A percentile compares a stretch with the other conserved stretches of the same genome.
These are phyloP conservation scores for Corymbia citriodora DNA, from an alignment of 441 rosid species.

Conservation along the genomic window DNA sequence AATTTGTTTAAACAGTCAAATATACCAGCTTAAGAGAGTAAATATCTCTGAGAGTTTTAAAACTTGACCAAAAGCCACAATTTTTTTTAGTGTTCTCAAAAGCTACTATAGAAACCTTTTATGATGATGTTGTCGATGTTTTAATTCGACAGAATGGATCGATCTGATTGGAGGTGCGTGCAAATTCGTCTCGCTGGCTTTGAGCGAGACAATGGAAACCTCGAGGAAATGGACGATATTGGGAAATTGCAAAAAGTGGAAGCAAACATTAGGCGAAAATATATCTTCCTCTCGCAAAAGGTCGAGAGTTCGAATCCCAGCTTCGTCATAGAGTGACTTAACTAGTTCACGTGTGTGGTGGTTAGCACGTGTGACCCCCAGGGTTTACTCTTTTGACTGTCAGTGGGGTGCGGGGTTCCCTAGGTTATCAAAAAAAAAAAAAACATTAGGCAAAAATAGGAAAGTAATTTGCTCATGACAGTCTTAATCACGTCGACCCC, in stretches of 20 bases:
- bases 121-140: background rate
- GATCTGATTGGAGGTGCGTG: no score
- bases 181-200: no score
- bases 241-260: background rate
- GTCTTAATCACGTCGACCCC: background rate
- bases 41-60: background rate
- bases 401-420: no score
- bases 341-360: no score
- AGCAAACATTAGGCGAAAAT: background rate
- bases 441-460: no score
- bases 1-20: background rate
- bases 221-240: background rate
- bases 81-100: background rate
- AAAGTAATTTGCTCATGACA: background rate
- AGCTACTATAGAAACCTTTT: background rate
- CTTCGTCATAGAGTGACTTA: no score
- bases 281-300: no score
- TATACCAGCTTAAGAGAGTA: background rate
- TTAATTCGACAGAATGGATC: background rate
- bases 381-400: no score
- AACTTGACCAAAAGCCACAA: background rate
- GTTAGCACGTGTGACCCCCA: no score
- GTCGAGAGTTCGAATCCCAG: no score
- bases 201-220: no score
- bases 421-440: no score